Conservation (phyloP, 2,329 filamentous ascomycete species). For the Ceratocystis eucalypticola region DNA sequence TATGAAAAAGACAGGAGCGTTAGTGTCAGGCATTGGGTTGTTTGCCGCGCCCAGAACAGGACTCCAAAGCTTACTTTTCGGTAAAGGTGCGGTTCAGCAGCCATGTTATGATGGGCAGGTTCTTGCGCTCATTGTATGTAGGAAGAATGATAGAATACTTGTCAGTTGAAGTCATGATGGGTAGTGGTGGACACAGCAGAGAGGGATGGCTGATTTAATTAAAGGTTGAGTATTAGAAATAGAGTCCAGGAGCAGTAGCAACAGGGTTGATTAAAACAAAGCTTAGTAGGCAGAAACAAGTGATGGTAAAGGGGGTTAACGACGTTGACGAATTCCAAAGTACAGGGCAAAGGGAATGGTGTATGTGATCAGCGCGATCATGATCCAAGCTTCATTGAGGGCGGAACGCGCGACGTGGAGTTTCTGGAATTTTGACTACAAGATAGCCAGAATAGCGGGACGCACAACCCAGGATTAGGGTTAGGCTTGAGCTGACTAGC, state of each 20-base stretch:
- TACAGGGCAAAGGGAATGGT: neutral
- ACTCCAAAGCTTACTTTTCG: conserved; percentile 49
- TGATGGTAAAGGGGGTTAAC: neutral
- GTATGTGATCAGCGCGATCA: neutral
- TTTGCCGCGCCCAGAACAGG: neutral
- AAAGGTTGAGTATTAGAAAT: neutral
- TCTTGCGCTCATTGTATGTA: conserved; percentile 96
- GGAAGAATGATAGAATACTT: conserved; percentile 97
- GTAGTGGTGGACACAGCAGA: neutral
- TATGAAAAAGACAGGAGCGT: conserved; percentile 27
- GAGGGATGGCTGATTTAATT: neutral
- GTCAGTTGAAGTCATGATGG: conserved; percentile 41
- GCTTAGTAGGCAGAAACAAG: neutral
- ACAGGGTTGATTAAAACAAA: neutral
- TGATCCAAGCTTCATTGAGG: conserved; percentile 1
- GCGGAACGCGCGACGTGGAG: conserved; percentile 14
- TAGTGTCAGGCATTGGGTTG: neutral
- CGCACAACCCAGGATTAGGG: neutral
- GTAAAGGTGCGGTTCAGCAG: conserved; percentile 85
- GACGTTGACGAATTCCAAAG: neutral
- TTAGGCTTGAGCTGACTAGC: too few species aligned
- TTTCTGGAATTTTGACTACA: conserved; percentile 7
- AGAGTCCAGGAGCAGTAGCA: neutral
- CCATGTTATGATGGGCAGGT: conserved; percentile 92
- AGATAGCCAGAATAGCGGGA: neutral